Conservation (phyloP, 495 filamentous ascomycete species). For the Astrothelium macrocarpum region DNA sequence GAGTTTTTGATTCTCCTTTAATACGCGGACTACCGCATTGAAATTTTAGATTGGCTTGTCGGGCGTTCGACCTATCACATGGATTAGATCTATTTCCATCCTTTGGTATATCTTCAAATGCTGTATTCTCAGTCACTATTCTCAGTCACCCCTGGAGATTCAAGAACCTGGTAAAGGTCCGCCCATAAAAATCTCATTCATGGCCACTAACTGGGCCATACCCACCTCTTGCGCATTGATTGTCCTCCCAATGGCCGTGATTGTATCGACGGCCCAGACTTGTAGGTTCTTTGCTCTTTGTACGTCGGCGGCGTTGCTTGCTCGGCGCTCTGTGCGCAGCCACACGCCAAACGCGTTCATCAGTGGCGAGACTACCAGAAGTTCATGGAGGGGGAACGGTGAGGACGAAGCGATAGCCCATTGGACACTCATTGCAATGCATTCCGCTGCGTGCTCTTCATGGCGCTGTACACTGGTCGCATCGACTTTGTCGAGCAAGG, state of each 20-base stretch:
- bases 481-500: background rate
- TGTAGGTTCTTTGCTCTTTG: background rate
- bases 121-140: background rate
- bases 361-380: background rate
- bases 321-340: background rate
- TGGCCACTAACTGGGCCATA: background rate
- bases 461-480: background rate
- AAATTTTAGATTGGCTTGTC: background rate
- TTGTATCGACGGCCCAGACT: background rate
- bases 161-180: background rate
- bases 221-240: background rate
- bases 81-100: background rate
- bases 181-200: background rate
- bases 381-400: background rate
- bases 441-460: background rate
- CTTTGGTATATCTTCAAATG: background rate
- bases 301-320: background rate
- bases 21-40: background rate
- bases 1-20: background rate
- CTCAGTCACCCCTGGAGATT: background rate
- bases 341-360: background rate
- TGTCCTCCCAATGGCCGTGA: background rate
- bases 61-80: background rate
- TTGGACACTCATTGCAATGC: background rate
- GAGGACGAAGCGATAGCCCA: background rate